phyloP scores from a whole-genome alignment of 73 alveolate species.

The Effrenium voratum region DNA sequence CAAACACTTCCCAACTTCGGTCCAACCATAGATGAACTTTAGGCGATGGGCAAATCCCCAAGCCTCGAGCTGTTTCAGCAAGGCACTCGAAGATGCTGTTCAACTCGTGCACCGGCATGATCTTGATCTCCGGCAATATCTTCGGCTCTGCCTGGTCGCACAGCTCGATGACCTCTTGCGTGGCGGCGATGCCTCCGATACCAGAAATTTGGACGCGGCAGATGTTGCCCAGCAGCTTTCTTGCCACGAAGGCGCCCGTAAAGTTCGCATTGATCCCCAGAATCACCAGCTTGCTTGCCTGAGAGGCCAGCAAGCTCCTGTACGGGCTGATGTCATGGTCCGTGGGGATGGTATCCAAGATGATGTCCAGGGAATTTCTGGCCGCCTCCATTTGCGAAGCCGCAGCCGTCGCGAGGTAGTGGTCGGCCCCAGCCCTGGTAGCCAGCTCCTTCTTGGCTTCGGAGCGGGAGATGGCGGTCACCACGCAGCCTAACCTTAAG shows the following conservation, averaged over 20 bases:
- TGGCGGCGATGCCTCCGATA: too few species aligned
- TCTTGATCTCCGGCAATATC: too few species aligned
- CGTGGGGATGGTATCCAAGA: conserved; percentile 23
- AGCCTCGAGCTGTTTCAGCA: background rate
- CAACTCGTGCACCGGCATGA: conserved; percentile 1
- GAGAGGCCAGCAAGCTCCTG: background rate
- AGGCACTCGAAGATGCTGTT: background rate
- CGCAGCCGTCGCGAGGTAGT: background rate
- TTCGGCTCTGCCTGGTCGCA: too few species aligned
- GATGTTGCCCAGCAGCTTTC: background rate
- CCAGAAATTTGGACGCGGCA: too few species aligned
- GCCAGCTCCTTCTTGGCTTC: background rate
- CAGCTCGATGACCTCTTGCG: too few species aligned
- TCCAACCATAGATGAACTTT: too few species aligned
- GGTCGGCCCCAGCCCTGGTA: background rate
- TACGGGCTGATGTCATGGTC: background rate
- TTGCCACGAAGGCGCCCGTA: background rate
- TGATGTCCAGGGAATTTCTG: background rate
- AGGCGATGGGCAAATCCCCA: too few species aligned
- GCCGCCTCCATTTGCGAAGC: background rate
- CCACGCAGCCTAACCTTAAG: conserved; percentile 1
- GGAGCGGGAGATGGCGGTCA: conserved; percentile 19
- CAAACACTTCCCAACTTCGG: too few species aligned
- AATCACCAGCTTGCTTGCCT: background rate
- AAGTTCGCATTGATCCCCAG: background rate